A percentile compares a stretch with the other conserved stretches of the same genome.
phyloP scores from a whole-genome alignment of 805 yeast genomes.

The Candida ulmi region DNA sequence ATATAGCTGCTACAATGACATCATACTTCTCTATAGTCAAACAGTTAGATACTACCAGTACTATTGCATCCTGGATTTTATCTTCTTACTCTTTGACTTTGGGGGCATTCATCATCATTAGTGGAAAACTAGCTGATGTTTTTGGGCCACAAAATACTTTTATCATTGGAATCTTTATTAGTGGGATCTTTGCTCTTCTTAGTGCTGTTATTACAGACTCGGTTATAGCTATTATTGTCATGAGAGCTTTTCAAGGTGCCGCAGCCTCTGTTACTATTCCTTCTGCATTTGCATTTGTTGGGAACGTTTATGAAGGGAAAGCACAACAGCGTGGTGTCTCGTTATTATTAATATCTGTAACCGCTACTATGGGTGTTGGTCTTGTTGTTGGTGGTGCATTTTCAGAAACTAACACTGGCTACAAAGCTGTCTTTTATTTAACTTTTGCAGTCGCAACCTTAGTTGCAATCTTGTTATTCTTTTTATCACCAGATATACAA shows the following conservation, averaged over 20 bases:
- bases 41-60: conserved; percentile 2
- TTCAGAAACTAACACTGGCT: conserved; percentile 30
- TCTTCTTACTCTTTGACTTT: conserved; percentile 38
- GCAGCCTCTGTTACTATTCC: conserved; percentile 38
- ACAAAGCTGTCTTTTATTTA: conserved; percentile 33
- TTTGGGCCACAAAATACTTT: conserved; percentile 29
- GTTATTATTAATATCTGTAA: conserved; percentile 21
- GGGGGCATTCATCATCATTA: conserved; percentile 35
- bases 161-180: conserved; percentile 17
- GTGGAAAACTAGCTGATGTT: conserved; percentile 37
- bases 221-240: conserved; percentile 31
- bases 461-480: conserved; percentile 18
- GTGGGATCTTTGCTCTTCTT: conserved; percentile 26
- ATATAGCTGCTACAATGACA: conserved; percentile 6
- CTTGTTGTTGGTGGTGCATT: conserved; percentile 41
- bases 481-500: conserved; percentile 27
- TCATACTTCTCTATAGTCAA: neutral
- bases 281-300: conserved; percentile 28
- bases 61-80: conserved; percentile 36
- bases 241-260: conserved; percentile 41
- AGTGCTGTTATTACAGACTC: conserved; percentile 31
- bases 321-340: conserved; percentile 24
- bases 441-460: conserved; percentile 28
- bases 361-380: conserved; percentile 34
- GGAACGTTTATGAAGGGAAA: conserved; percentile 24